Conservation (phyloP, 2,329 filamentous ascomycete genomes). For the Chaetomiaceae sp. region DNA sequence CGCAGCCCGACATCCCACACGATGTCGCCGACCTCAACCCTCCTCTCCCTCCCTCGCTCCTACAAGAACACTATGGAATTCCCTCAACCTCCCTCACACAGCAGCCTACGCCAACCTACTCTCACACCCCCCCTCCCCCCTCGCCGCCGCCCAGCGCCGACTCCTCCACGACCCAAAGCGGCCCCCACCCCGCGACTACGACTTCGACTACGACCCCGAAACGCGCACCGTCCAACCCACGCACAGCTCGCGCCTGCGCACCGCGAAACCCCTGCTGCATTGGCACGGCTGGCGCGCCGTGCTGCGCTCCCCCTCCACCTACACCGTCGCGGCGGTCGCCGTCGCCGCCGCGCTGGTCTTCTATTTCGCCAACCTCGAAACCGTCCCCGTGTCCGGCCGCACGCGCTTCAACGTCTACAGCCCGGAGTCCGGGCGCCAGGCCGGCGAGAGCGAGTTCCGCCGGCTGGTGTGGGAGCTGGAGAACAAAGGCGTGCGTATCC, state of each 20-base stretch:
- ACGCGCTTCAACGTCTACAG: constrained; percentile 66
- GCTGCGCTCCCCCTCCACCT: constrained; percentile 30
- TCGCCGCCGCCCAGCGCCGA: background rate
- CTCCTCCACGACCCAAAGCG: too few species aligned
- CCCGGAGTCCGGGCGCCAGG: constrained; percentile 46
- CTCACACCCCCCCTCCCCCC: background rate
- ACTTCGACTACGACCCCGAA: constrained; percentile 8
- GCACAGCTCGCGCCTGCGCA: constrained; percentile 17
- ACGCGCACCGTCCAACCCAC: constrained; percentile 7
- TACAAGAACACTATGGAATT: too few species aligned
- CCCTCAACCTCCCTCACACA: too few species aligned
- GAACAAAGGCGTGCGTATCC: constrained; percentile 46
- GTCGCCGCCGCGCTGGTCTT: constrained; percentile 45
- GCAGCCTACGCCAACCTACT: background rate
- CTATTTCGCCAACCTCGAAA: constrained; percentile 64
- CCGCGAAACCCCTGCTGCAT: constrained; percentile 36
- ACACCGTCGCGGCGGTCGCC: constrained; percentile 36
- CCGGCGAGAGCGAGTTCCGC: constrained; percentile 49
- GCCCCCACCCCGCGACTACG: too few species aligned
- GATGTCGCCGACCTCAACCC: too few species aligned
- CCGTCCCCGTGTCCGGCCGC: constrained; percentile 65
- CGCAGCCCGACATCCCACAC: too few species aligned
- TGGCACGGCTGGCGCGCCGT: constrained; percentile 26
- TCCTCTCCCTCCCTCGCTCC: too few species aligned
- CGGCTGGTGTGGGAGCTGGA: constrained; percentile 50